Evolutionary conservation across 352 stramenopile genomes (phyloP).

Genomic region (Halophytophthora polymorphica): DNA sequence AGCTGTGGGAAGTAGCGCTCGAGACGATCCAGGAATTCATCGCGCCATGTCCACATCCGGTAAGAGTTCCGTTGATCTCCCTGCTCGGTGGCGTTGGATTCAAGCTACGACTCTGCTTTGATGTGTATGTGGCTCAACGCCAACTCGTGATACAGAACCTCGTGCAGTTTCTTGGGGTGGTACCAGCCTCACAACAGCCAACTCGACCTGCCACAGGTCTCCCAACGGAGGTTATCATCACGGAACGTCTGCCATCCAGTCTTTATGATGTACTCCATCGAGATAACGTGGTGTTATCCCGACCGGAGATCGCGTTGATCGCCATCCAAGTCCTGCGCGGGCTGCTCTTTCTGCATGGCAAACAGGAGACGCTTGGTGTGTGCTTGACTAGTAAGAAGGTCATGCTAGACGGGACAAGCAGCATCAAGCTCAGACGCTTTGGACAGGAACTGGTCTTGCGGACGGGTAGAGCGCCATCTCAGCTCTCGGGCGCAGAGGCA

Average conservation of each 20-base stretch:
- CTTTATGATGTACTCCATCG: constrained; percentile 57
- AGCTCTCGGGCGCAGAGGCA: constrained; percentile 13
- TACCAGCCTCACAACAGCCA: constrained; percentile 3
- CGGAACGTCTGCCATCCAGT: constrained; percentile 39
- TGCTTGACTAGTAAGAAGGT: constrained; percentile 72
- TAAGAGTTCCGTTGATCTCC: constrained; percentile 6
- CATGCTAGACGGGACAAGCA: constrained; percentile 34
- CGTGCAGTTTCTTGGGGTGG: constrained; percentile 42
- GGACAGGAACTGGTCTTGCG: constrained; percentile 34
- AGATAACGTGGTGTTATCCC: constrained; percentile 33
- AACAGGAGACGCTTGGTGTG: constrained; percentile 33
- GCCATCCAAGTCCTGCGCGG: constrained; percentile 35
- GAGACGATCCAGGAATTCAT: constrained; percentile 27
- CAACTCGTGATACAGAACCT: constrained; percentile 26
- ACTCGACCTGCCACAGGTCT: background rate
- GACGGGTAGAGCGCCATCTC: constrained; percentile 17
- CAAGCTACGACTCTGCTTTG: background rate
- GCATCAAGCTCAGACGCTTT: constrained; percentile 58
- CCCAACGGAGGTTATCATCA: constrained; percentile 29
- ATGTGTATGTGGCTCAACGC: background rate
- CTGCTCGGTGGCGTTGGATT: background rate
- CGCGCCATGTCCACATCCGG: constrained; percentile 33
- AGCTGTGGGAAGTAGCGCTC: constrained; percentile 33
- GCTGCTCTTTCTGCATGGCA: constrained; percentile 42
- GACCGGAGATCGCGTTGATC: constrained; percentile 43